A percentile compares a stretch with the other conserved stretches of the same genome.
Evolutionary conservation across 495 filamentous ascomycete genomes (phyloP).

Genomic region (Podospora tetraspora): DNA sequence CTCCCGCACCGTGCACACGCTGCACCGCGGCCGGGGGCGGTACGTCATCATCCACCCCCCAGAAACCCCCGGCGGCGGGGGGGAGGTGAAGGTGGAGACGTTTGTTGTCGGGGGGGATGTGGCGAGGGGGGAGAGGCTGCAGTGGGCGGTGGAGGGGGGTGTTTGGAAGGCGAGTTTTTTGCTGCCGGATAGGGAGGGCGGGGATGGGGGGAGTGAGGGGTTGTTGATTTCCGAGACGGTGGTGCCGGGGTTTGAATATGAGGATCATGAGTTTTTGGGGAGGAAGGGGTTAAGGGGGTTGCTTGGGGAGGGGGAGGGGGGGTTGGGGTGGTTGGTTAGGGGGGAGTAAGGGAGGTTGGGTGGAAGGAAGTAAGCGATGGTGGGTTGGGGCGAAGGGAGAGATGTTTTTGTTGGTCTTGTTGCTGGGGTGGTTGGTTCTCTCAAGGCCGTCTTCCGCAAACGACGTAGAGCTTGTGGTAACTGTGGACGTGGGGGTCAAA

Average conservation of each 20-base stretch:
- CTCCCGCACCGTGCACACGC: conserved; percentile 56
- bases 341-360: no score
- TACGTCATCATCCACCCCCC: conserved; percentile 56
- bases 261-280: conserved; percentile 58
- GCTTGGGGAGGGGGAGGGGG: conserved; percentile 44
- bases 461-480: conserved; percentile 50
- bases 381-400: no score
- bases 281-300: conserved; percentile 41
- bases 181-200: conserved; percentile 40
- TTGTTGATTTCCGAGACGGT: conserved; percentile 64
- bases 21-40: conserved; percentile 53
- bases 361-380: no score
- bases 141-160: conserved; percentile 65
- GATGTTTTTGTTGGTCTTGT: no score
- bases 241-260: conserved; percentile 60
- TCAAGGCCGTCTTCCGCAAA: conserved; percentile 49
- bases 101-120: conserved; percentile 58
- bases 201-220: conserved; percentile 35
- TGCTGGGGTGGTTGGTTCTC: neutral
- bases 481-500: conserved; percentile 51
- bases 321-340: conserved; percentile 39
- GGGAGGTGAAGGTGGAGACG: conserved; percentile 42
- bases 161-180: conserved; percentile 59
- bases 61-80: conserved; percentile 31
- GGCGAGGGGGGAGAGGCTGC: conserved; percentile 51